Evolutionary conservation across 75 land plant species (phyloP).

Genomic region (Selaginella tamariscina): DNA sequence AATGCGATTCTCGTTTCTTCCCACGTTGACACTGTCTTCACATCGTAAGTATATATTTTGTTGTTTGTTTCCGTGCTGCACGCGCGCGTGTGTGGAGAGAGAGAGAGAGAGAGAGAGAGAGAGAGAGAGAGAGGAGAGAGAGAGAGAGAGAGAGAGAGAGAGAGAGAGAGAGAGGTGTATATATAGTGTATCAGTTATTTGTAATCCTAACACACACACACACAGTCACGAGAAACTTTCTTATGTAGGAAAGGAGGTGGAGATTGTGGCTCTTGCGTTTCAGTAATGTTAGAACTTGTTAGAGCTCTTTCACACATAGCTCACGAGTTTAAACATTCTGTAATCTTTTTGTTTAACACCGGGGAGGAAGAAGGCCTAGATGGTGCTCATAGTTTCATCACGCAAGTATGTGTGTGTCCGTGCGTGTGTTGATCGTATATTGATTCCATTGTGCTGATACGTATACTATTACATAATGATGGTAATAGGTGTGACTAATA

Average conservation of each 20-base stretch:
- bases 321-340: constrained; percentile 76
- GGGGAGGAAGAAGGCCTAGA: constrained; percentile 96
- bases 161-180: no score
- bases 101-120: no score
- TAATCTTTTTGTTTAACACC: constrained; percentile 83
- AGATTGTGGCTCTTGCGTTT: constrained; percentile 92
- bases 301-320: constrained; percentile 86
- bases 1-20: constrained; percentile 87
- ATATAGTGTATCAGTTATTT: no score
- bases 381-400: constrained; percentile 97
- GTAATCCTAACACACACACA: no score
- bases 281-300: constrained; percentile 92
- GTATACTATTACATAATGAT: no score
- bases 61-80: not conserved
- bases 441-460: not conserved
- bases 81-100: no score
- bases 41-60: constrained; percentile 39
- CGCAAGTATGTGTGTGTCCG: constrained; percentile 47
- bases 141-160: no score
- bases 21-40: constrained; percentile 92
- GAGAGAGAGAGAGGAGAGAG: no score
- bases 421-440: not conserved
- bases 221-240: no score
- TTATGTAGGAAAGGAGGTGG: constrained; percentile 75
- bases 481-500: no score